Evolutionary conservation across 108 stramenopile species (phyloP).

Genomic region (Stephanodiscus minutulus): DNA sequence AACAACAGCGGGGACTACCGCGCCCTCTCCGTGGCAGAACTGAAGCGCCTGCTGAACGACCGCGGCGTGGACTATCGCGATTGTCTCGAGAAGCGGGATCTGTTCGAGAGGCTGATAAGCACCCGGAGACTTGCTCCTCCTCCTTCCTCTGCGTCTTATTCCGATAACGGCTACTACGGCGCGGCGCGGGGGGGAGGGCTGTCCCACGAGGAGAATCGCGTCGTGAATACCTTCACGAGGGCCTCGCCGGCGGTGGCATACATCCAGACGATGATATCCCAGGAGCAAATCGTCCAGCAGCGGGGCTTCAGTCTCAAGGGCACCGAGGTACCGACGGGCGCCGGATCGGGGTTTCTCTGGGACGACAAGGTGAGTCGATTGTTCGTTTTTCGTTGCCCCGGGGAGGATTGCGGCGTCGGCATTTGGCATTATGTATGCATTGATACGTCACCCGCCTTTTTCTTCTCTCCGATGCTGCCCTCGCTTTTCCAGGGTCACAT

Average conservation of each 20-base stretch:
- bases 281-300: constrained; percentile 5
- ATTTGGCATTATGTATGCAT: background rate
- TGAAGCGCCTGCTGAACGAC: constrained; percentile 68
- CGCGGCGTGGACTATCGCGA: constrained; percentile 79
- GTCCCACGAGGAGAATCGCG: constrained; percentile 49
- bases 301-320: constrained; percentile 31
- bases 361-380: constrained; percentile 57
- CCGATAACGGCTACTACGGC: background rate
- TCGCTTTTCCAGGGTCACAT: constrained; percentile 76
- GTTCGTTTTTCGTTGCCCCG: no score
- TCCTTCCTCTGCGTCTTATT: constrained; percentile 3
- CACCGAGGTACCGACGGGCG: constrained; percentile 54
- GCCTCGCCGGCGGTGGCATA: constrained; percentile 68
- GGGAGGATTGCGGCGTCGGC: no score
- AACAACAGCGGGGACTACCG: constrained; percentile 4
- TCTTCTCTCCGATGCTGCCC: constrained; percentile 37
- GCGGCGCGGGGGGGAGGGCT: background rate
- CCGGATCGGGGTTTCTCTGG: constrained; percentile 82
- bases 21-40: constrained; percentile 62
- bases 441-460: background rate
- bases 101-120: constrained; percentile 54
- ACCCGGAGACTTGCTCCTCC: background rate
- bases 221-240: constrained; percentile 56
- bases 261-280: constrained; percentile 52
- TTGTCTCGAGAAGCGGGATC: constrained; percentile 72